Evolutionary conservation across 306 rosid species (phyloP).

Genomic region (Coriaria nepalensis): DNA sequence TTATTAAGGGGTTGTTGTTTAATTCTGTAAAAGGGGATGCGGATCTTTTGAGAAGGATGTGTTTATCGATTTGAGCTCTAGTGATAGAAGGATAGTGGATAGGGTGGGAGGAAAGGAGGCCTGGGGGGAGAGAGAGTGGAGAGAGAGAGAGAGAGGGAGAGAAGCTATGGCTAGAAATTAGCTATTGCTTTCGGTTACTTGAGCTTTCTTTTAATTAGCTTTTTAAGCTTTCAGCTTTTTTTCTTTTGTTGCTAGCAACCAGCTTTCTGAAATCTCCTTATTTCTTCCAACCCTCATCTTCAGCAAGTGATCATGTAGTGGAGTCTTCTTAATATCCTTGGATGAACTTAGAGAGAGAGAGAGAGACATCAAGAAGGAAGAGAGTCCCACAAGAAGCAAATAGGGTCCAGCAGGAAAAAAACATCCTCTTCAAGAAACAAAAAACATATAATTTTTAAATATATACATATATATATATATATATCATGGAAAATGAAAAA

Average conservation of each 20-base stretch:
- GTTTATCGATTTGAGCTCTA: too few species aligned
- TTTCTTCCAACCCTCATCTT: conserved; percentile 43
- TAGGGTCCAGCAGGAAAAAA: conserved; percentile 67
- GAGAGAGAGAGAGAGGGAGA: conserved; percentile 12
- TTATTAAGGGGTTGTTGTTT: background rate
- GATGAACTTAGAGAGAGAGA: conserved; percentile 13
- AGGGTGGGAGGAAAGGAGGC: conserved; percentile 7
- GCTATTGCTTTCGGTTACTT: conserved; percentile 33
- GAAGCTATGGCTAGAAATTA: conserved; percentile 17
- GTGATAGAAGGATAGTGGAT: background rate
- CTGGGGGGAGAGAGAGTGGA: conserved; percentile 6
- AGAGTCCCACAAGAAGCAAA: conserved; percentile 72
- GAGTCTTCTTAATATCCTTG: conserved; percentile 45
- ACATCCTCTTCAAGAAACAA: conserved; percentile 80
- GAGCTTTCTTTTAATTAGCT: conserved; percentile 38
- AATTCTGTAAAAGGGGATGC: too few species aligned
- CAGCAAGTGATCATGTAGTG: conserved; percentile 25
- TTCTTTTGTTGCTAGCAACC: conserved; percentile 25
- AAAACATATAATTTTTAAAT: conserved; percentile 12
- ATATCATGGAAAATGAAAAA: background rate
- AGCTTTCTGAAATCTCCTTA: conserved; percentile 10
- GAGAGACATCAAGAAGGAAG: conserved; percentile 33
- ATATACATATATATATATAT: background rate
- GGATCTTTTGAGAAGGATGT: too few species aligned
- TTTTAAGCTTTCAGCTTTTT: conserved; percentile 15